A percentile compares a stretch with the other conserved stretches of the same genome.
phyloP scores from a whole-genome alignment of 306 rosid species.

The Cucumis hystrix region DNA sequence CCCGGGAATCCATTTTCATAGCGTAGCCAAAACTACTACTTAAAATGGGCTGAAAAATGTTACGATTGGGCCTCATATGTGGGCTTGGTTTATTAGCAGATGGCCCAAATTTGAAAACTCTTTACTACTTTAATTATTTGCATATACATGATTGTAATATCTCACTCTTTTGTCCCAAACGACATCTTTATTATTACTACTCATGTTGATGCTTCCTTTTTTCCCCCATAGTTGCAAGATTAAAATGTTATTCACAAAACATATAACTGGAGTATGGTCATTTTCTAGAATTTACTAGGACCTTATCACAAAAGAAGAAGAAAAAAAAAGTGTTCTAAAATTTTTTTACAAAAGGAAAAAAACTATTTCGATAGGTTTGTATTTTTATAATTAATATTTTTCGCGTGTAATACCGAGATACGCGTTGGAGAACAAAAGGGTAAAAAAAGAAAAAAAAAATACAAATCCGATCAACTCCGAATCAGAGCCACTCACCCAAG shows the following conservation, averaged over 20 bases:
- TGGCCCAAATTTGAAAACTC: neutral
- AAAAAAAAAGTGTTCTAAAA: no score
- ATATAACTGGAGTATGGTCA: no score
- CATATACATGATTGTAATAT: no score
- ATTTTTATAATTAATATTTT: neutral
- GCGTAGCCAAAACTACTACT: neutral
- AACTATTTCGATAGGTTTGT: neutral
- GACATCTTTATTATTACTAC: no score
- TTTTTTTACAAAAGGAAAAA: no score
- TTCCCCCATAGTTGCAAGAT: no score
- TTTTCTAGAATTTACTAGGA: no score
- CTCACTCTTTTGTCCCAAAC: no score
- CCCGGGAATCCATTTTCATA: neutral
- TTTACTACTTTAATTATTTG: no score
- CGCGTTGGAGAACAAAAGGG: neutral
- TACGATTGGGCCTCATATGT: neutral
- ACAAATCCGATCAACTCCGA: slow-evolving; percentile 1
- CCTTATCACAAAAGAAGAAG: no score
- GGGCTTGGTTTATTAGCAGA: neutral
- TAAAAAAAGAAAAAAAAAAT: neutral
- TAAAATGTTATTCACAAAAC: no score
- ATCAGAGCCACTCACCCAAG: slow-evolving; percentile 25
- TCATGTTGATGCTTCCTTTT: no score
- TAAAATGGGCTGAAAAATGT: neutral
- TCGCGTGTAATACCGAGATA: neutral